Base-by-base conservation (phyloP, 1,284 basidiomycete genomes). In the Gymnopus androsaceus region DNA sequence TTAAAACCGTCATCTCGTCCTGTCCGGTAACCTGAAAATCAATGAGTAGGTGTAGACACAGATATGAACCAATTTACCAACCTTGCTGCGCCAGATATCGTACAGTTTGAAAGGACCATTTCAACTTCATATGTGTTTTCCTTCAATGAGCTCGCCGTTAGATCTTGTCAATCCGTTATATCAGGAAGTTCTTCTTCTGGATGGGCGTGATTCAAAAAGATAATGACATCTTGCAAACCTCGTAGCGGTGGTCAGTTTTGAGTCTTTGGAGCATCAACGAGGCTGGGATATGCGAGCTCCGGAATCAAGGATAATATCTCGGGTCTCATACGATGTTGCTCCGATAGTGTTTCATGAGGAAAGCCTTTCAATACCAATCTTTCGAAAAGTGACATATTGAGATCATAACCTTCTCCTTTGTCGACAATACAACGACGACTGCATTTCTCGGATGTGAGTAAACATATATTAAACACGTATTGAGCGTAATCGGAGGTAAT, bases 251-350 rank as follows among this genome's bases (percentile, higher is more conserved):
- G 77, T 3, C 85, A 77, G 47, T 72, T 71, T 34, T 61, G 53
- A 0, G 85, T 88, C 2, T 56, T 67, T 0, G 74, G 62, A 2
- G 82, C 82, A 60, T 88, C 85, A 1, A 73, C 52, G 17, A 88
- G 79, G 27, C 85, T 81, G 0, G 83, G 83, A 61, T 88, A 88
- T 0, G 86, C 87, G 21, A 88, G 71, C 9, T 71, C 62, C 17
- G 85, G 77, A 31, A 88, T 73, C 31, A 87, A 72, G 0, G 73
- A 60, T 4, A 85, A 84, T 11, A 88, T 87, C 61, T 88, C 85
- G 0, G 85, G 86, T 1, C 85, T 73, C 85, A 88, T 88, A 5
- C 86, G 79, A 62, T 88, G 86, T 57, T 88, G 86, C 42, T 75
- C 65, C 2, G 64, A 64, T n/a, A 88, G 72, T 0, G 76, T 82